Percentiles rank a stretch among this genome's conserved stretches.
Conservation (phyloP, 306 rosid genomes). For the Alnus glutinosa region DNA sequence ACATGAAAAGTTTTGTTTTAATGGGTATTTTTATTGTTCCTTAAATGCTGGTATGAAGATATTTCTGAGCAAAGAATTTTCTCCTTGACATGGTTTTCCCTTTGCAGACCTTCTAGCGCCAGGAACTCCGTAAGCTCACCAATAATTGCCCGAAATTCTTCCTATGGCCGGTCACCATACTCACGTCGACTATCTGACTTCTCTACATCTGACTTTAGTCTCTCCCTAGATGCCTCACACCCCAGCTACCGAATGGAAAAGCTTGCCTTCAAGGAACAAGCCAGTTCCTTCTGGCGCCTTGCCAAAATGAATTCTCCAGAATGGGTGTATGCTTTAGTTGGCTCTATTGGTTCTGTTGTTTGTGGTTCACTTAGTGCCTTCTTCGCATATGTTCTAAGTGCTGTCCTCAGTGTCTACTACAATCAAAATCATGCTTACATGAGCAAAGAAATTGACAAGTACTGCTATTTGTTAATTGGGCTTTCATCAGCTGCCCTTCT, state of each 20-base stretch:
- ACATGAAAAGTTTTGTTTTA: background rate
- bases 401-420: constrained; percentile 89
- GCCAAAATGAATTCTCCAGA: constrained; percentile 99
- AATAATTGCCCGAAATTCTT: constrained; percentile 90
- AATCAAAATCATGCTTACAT: constrained; percentile 66
- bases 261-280: constrained; percentile 92
- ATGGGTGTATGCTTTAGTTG: constrained; percentile 84
- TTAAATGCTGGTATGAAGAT: background rate
- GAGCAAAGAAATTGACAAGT: constrained; percentile 71
- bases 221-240: constrained; percentile 75
- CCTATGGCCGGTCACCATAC: constrained; percentile 96
- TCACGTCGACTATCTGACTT: constrained; percentile 97
- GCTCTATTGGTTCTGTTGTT: constrained; percentile 88
- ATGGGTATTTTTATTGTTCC: constrained; percentile 6
- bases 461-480: constrained; percentile 85
- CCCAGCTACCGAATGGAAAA: constrained; percentile 85
- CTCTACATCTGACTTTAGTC: constrained; percentile 92
- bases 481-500: constrained; percentile 90
- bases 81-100: constrained; percentile 23
- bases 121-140: constrained; percentile 99
- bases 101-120: constrained; percentile 94
- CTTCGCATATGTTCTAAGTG: constrained; percentile 91
- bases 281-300: constrained; percentile 97
- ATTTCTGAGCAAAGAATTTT: constrained; percentile 3
- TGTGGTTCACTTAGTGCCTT: constrained; percentile 97